phyloP scores from a whole-genome alignment of 2,329 filamentous ascomycete genomes.

The Aureobasidium zeae region DNA sequence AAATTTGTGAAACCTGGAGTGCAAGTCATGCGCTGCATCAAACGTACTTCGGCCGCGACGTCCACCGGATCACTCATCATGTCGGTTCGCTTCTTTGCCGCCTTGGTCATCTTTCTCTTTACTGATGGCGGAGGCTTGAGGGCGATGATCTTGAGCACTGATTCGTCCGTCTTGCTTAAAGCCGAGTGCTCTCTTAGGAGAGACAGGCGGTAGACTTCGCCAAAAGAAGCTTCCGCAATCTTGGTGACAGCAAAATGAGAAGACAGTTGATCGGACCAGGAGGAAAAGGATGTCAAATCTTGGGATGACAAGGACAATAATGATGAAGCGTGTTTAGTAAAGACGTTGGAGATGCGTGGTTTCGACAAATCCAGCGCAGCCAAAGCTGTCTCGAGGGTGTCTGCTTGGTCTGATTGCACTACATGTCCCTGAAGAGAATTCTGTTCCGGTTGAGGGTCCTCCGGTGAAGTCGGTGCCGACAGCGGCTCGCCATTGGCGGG shows the following conservation, averaged over 20 bases:
- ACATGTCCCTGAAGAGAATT: too few species aligned
- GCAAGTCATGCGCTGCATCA: constrained; percentile 49
- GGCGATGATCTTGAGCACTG: constrained; percentile 40
- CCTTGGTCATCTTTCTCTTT: constrained; percentile 41
- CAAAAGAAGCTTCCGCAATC: constrained; percentile 57
- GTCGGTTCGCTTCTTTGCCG: constrained; percentile 34
- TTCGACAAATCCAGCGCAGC: constrained; percentile 1
- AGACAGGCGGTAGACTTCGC: constrained; percentile 54
- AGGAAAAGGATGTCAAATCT: constrained; percentile 30
- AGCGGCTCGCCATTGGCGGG: neutral
- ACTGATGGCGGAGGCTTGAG: constrained; percentile 32
- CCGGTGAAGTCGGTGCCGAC: neutral
- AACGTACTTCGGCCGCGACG: constrained; percentile 39
- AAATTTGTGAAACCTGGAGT: constrained; percentile 57
- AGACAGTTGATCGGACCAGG: constrained; percentile 35
- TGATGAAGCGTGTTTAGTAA: constrained; percentile 21
- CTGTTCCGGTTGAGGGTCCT: neutral
- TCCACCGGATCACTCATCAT: constrained; percentile 37
- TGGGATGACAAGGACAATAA: constrained; percentile 26
- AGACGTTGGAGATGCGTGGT: constrained; percentile 13
- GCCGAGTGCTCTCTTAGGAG: constrained; percentile 23
- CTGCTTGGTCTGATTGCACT: too few species aligned
- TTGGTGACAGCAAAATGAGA: constrained; percentile 46
- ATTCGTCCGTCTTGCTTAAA: constrained; percentile 27
- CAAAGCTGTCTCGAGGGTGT: neutral